Percentiles rank a stretch among this genome's conserved stretches.
These are phyloP conservation scores for Lathyrus oleraceus DNA, from an alignment of 306 rosid species.

Conservation along the genomic window DNA sequence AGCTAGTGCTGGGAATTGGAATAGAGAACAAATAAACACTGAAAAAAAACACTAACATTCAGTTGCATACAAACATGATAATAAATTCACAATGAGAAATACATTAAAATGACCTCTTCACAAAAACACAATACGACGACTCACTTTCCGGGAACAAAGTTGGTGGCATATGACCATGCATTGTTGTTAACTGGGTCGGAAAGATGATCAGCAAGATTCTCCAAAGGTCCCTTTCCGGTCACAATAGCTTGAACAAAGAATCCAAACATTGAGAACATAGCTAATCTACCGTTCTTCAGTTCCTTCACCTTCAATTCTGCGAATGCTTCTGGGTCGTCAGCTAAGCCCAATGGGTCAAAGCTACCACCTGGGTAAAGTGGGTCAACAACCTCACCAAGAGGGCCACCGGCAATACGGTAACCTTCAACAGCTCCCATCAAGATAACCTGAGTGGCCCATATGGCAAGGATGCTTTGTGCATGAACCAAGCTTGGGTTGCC, in stretches of 20 bases:
- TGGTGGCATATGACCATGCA: conserved; percentile 90
- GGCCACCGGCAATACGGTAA: conserved; percentile 86
- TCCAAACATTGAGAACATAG: conserved; percentile 95
- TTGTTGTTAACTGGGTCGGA: conserved; percentile 98
- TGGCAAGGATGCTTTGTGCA: conserved; percentile 91
- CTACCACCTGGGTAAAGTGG: conserved; percentile 96
- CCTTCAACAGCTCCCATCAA: conserved; percentile 95
- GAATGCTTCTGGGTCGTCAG: conserved; percentile 93
- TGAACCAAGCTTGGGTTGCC: conserved; percentile 92
- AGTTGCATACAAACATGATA: conserved; percentile 30
- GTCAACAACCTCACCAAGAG: conserved; percentile 80
- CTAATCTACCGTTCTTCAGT: conserved; percentile 81
- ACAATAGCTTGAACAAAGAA: conserved; percentile 95
- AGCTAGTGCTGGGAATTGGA: not conserved
- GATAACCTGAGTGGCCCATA: conserved; percentile 78
- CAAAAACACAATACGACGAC: not conserved
- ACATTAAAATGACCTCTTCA: conserved; percentile 11
- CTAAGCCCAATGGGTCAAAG: conserved; percentile 94
- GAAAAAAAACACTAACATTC: conserved; percentile 6
- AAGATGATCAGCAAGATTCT: conserved; percentile 92
- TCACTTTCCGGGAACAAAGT: conserved; percentile 98
- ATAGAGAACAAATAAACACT: not conserved
- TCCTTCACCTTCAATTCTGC: conserved; percentile 95
- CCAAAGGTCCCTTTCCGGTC: conserved; percentile 84
- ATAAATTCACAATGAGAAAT: conserved; percentile 40